Evolutionary conservation across 1,139 yeast genomes (phyloP).

Genomic region (Kodamaea suecica): DNA sequence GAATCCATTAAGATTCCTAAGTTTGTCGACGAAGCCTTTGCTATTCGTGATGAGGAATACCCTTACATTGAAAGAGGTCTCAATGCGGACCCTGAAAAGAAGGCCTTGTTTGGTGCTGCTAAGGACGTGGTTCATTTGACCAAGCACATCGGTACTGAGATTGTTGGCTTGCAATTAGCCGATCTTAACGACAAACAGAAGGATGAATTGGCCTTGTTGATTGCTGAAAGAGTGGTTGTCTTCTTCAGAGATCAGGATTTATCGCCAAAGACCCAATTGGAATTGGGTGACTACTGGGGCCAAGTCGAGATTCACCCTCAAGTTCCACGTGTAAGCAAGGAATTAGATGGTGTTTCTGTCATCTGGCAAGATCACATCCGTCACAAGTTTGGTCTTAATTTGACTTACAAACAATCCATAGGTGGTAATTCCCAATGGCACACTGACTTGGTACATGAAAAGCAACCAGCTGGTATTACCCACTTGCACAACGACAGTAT

Average conservation of each 20-base stretch:
- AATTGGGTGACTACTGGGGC: conserved; percentile 42
- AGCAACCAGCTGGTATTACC: conserved; percentile 48
- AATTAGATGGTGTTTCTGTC: conserved; percentile 40
- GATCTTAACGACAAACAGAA: conserved; percentile 30
- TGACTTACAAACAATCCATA: conserved; percentile 30
- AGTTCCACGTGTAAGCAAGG: conserved; percentile 24
- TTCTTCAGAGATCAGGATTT: conserved; percentile 44
- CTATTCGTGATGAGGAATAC: conserved; percentile 15
- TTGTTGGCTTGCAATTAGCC: conserved; percentile 18
- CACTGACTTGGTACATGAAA: conserved; percentile 47
- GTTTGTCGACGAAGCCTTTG: conserved; percentile 18
- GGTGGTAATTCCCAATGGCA: conserved; percentile 39
- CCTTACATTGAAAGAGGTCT: conserved; percentile 18
- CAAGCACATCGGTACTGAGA: conserved; percentile 19
- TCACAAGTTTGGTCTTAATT: conserved; percentile 21
- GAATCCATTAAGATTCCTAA: conserved; percentile 13
- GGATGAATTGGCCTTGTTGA: conserved; percentile 39
- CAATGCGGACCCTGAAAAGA: conserved; percentile 20
- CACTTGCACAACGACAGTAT: conserved; percentile 46
- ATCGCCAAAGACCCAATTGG: conserved; percentile 45
- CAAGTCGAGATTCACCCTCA: conserved; percentile 44
- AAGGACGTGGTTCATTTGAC: conserved; percentile 18
- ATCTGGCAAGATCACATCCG: conserved; percentile 50
- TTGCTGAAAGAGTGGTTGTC: conserved; percentile 44
- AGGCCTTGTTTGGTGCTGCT: conserved; percentile 20